Percentiles rank a stretch among this genome's conserved stretches.
Conservation (phyloP, 176 grass and related monocot genomes). For the Rhynchospora tenuis region DNA sequence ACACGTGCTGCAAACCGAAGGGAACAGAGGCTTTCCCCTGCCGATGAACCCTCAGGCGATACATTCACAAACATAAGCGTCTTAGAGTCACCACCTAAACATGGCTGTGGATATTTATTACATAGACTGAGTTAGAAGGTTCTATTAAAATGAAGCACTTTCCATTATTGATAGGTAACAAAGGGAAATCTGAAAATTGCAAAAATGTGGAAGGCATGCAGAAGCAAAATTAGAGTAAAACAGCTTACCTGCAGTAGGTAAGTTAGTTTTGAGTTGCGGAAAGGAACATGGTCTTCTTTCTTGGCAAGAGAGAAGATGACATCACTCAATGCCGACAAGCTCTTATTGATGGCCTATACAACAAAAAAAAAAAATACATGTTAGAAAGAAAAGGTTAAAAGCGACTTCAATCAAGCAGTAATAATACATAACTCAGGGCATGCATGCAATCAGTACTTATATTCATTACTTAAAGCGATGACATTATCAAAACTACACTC, state of each 20-base stretch:
- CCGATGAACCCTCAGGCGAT: slow-evolving; percentile 59
- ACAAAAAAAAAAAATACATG: neutral
- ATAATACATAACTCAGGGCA: neutral
- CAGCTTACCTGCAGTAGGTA: slow-evolving; percentile 77
- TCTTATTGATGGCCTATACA: slow-evolving; percentile 84
- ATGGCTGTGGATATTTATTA: slow-evolving; percentile 45
- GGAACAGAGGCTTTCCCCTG: slow-evolving; percentile 62
- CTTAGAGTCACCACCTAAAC: slow-evolving; percentile 90
- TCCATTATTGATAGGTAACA: neutral
- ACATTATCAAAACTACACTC: neutral
- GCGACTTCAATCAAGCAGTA: neutral
- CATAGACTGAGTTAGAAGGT: neutral
- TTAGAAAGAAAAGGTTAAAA: neutral
- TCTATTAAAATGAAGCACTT: neutral
- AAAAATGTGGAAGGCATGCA: neutral
- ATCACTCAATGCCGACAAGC: slow-evolving; percentile 78
- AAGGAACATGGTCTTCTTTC: slow-evolving; percentile 86
- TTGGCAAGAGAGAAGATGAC: slow-evolving; percentile 90
- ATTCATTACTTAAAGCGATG: neutral
- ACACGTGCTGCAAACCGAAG: slow-evolving; percentile 86
- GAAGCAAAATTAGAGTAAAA: too few relatives aligned
- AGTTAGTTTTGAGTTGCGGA: slow-evolving; percentile 90
- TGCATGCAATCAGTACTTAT: neutral
- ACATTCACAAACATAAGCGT: slow-evolving; percentile 96
- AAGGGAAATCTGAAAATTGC: neutral